Evolutionary conservation across 2,329 filamentous ascomycete genomes (phyloP), one percentile per base, ranked within the genome.

Genomic region (Fusarium sp.): DNA sequence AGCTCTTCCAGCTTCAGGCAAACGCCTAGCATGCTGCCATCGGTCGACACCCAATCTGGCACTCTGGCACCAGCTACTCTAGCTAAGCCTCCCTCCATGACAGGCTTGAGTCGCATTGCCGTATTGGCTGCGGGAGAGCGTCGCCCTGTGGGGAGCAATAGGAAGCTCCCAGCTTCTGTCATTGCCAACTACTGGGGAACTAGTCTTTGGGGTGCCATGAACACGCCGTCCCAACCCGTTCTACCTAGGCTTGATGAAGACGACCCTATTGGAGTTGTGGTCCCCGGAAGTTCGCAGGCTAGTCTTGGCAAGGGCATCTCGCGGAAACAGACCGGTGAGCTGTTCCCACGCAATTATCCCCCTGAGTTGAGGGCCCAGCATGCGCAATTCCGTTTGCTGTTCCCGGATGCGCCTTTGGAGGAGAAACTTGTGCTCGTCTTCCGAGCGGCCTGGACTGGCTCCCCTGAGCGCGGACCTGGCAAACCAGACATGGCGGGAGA

Each of bases 111-210:
- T 84, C 95, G 94, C 79, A 92, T 92, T 25, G 96, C 95, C 25
- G 93, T 98, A 27, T 88, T 94, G 30, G 90, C 96, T 18, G 94
- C 93, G 76, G 93, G 92, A 61, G 95, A 98, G 79, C 90, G 92
- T 70, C 91, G 91, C 2, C 87, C 95, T 4, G 83, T 91, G 20
- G 91, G 91, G n/a, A 90, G 87, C 56, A 88, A 88, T n/a, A 90
- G 93, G 48, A 90, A 90, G 25, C 91, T 98, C 83, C 94, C 95
- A 1, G 94, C 93, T 59, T 95, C 94, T 16, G 91, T 98, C 71
- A 90, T 98, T 86, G 95, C 95, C 35, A 98, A 98, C 81, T 89
- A 97, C 66, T 98, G 96, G 96, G 96, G 96, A 59, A 97, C 92
- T 78, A 93, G 91, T 66, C 92, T 95, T 56, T 98, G 95, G 94